These are phyloP conservation scores for Globisporangium barbulae DNA, from an alignment of 352 stramenopile genomes.

Conservation along the genomic window DNA sequence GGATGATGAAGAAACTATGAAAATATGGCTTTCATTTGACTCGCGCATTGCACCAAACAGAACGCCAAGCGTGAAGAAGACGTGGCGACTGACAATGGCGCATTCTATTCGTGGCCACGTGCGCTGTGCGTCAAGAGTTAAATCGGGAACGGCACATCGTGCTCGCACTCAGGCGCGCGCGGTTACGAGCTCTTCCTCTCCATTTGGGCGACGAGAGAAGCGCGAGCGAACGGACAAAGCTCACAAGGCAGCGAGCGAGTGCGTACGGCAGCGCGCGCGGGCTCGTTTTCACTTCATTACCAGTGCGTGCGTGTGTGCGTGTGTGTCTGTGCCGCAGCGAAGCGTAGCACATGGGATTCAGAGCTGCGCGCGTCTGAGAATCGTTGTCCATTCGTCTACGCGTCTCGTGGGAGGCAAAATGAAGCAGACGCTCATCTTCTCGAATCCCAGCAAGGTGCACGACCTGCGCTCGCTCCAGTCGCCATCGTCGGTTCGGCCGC, in stretches of 20 bases:
- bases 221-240: neutral
- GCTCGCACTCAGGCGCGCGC: neutral
- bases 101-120: neutral
- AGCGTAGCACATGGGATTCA: slow-evolving; percentile 5
- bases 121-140: neutral
- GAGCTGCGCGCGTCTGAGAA: neutral
- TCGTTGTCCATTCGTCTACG: neutral
- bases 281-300: neutral
- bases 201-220: neutral
- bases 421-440: slow-evolving; percentile 17
- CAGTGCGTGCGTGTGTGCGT: neutral
- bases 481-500: neutral
- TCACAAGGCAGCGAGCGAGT: neutral
- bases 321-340: neutral
- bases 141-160: neutral
- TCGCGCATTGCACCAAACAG: neutral
- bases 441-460: slow-evolving; percentile 15
- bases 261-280: neutral
- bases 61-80: neutral
- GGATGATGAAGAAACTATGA: slow-evolving; percentile 1
- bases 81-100: neutral
- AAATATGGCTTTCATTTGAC: neutral
- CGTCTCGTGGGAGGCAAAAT: neutral
- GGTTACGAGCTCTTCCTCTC: neutral
- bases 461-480: slow-evolving; percentile 12